phyloP scores from a whole-genome alignment of 345 rosid species.

The Sonneratia alba region DNA sequence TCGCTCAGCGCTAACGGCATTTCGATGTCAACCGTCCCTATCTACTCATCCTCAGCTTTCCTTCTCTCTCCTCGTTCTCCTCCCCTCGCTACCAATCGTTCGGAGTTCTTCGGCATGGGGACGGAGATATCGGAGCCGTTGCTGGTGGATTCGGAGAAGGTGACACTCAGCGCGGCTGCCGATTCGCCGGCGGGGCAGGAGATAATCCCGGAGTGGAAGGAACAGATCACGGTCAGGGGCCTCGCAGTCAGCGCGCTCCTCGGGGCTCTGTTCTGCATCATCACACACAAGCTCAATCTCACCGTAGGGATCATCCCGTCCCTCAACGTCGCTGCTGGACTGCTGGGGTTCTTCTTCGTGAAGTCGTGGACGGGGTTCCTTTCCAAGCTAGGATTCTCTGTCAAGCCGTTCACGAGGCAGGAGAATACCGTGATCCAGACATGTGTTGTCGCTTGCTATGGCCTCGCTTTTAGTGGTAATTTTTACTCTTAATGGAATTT shows the following conservation, averaged over 20 bases:
- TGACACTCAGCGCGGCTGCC: background rate
- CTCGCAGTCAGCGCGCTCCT: constrained; percentile 56
- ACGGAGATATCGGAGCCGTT: constrained; percentile 43
- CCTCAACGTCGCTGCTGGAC: constrained; percentile 82
- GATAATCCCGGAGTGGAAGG: constrained; percentile 73
- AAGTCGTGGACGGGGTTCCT: constrained; percentile 80
- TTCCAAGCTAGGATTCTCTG: constrained; percentile 45
- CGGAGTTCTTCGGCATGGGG: constrained; percentile 31
- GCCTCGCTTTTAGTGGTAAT: constrained; percentile 81
- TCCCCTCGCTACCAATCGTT: background rate
- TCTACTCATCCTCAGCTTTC: background rate
- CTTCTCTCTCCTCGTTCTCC: background rate
- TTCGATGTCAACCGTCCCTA: background rate
- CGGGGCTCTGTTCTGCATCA: constrained; percentile 72
- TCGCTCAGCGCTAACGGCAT: background rate
- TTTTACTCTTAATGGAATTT: background rate
- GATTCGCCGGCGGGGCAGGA: constrained; percentile 16
- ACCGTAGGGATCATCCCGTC: constrained; percentile 92
- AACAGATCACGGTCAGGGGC: constrained; percentile 83
- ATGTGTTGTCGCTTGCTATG: constrained; percentile 93
- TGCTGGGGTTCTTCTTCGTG: constrained; percentile 85
- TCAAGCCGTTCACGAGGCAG: constrained; percentile 71
- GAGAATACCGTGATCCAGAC: constrained; percentile 95
- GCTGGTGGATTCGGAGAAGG: constrained; percentile 22
- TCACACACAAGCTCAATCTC: constrained; percentile 81